Evolutionary conservation across 345 rosid genomes (phyloP).

Genomic region (Populus pruinosa): DNA sequence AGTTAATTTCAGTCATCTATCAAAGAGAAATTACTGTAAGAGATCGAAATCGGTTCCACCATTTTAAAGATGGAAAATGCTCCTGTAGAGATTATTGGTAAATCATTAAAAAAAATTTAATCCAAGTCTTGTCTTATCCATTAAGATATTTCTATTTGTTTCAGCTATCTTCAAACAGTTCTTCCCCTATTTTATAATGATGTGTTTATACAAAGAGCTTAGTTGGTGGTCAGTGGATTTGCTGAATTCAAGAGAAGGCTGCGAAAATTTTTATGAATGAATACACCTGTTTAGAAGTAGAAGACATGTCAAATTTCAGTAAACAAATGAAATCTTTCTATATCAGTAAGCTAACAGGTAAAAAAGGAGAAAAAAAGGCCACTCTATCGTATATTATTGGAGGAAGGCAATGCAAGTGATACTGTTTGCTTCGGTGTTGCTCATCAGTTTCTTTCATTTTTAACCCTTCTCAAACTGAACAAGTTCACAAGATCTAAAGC

Average conservation of each 20-base stretch:
- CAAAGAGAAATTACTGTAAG: conserved; percentile 60
- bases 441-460: neutral
- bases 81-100: conserved; percentile 44
- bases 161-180: too few species aligned
- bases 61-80: conserved; percentile 72
- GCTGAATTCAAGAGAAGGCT: too few species aligned
- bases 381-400: neutral
- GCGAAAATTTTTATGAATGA: too few species aligned
- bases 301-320: neutral
- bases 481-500: neutral
- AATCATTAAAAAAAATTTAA: neutral
- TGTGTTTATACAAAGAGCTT: too few species aligned
- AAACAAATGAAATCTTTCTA: neutral
- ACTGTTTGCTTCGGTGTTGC: neutral
- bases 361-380: neutral
- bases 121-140: neutral
- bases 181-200: too few species aligned
- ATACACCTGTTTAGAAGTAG: too few species aligned
- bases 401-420: neutral
- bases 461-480: neutral
- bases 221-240: too few species aligned
- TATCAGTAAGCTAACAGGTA: neutral
- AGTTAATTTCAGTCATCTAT: conserved; percentile 58
- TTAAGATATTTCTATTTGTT: neutral
- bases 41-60: conserved; percentile 68